Conservation (phyloP, 345 rosid genomes). For the Camelina sativa region DNA sequence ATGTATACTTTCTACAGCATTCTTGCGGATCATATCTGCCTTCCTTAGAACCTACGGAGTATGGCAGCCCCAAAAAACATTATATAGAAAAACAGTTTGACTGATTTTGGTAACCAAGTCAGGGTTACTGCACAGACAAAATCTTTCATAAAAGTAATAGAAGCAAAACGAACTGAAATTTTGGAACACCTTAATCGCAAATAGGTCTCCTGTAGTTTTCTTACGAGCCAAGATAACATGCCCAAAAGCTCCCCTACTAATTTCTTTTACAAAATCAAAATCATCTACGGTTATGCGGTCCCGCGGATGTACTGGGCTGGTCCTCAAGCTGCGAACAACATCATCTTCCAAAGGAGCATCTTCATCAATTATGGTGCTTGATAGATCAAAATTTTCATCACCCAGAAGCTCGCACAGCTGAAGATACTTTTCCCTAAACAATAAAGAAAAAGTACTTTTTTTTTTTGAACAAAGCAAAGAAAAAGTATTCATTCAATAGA, state of each 20-base stretch:
- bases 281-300: slow-evolving; percentile 90
- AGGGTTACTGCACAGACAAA: not conserved
- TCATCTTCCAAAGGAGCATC: slow-evolving; percentile 87
- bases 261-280: slow-evolving; percentile 76
- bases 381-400: slow-evolving; percentile 72
- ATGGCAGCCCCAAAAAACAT: slow-evolving; percentile 29
- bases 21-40: slow-evolving; percentile 96
- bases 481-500: not conserved
- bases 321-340: slow-evolving; percentile 79
- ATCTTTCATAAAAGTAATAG: slow-evolving; percentile 18
- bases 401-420: slow-evolving; percentile 78
- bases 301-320: slow-evolving; percentile 74
- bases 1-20: slow-evolving; percentile 95
- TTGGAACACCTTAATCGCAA: slow-evolving; percentile 78
- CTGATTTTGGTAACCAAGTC: slow-evolving; percentile 15
- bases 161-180: slow-evolving; percentile 23
- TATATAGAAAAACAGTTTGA: slow-evolving; percentile 16
- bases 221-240: slow-evolving; percentile 87
- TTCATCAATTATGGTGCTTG: slow-evolving; percentile 81
- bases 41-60: slow-evolving; percentile 81
- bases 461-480: too few species aligned
- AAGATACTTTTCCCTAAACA: slow-evolving; percentile 83
- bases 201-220: slow-evolving; percentile 91
- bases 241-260: slow-evolving; percentile 96
- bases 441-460: slow-evolving; percentile 1